phyloP scores from a whole-genome alignment of 208 protist species.

The Leishmania tropica region DNA sequence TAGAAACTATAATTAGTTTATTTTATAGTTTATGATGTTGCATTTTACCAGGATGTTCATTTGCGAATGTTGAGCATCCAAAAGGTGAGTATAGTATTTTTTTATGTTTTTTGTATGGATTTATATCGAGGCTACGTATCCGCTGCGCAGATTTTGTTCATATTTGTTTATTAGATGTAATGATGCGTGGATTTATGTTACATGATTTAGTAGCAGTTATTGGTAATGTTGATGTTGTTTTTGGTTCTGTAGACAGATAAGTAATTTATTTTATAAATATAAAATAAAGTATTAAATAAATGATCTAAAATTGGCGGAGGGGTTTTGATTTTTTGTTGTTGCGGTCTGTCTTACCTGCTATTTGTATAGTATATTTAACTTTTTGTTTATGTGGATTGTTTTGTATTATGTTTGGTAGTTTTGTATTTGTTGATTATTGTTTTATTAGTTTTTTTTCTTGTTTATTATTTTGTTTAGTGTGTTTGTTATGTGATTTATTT shows the following conservation, averaged over 20 bases:
- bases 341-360: constrained; percentile 41
- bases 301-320: constrained; percentile 13
- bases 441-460: constrained; percentile 49
- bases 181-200: constrained; percentile 48
- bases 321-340: constrained; percentile 32
- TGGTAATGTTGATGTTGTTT: constrained; percentile 56
- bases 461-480: constrained; percentile 43
- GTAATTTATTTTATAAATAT: constrained; percentile 24
- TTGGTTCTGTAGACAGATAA: constrained; percentile 46
- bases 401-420: constrained; percentile 50
- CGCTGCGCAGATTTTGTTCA: constrained; percentile 69
- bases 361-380: constrained; percentile 42
- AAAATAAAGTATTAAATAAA: constrained; percentile 13
- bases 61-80: constrained; percentile 60
- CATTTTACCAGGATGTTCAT: constrained; percentile 64
- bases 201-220: constrained; percentile 58
- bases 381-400: constrained; percentile 47
- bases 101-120: constrained; percentile 71
- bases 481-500: constrained; percentile 47
- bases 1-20: constrained; percentile 62
- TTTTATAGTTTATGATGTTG: constrained; percentile 66
- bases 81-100: constrained; percentile 71
- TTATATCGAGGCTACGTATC: constrained; percentile 63
- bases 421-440: constrained; percentile 52
- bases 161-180: constrained; percentile 71